Percentiles rank a stretch among this genome's conserved stretches.
Evolutionary conservation across 331 rosid species (phyloP).

Genomic region (Pyracantha coccinea): DNA sequence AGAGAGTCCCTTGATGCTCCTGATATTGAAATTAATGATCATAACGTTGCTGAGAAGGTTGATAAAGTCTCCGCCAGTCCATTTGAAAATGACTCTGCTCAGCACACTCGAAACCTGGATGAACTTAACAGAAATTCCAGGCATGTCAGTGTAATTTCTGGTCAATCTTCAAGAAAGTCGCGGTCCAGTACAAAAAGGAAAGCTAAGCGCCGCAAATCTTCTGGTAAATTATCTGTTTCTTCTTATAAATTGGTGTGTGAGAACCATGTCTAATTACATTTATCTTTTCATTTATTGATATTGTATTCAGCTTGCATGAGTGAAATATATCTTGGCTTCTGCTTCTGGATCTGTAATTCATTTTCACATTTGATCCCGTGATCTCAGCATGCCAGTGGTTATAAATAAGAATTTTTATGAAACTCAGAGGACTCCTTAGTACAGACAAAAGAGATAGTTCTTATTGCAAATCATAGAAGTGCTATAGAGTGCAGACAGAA

Average conservation of each 20-base stretch:
- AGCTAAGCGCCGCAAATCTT: slow-evolving; percentile 52
- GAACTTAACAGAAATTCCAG: slow-evolving; percentile 32
- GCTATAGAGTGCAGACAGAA: background rate
- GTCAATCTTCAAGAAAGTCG: slow-evolving; percentile 39
- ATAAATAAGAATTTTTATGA: background rate
- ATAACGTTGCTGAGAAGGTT: slow-evolving; percentile 23
- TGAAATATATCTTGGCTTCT: background rate
- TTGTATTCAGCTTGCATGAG: background rate
- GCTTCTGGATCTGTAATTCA: background rate
- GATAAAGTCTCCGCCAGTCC: slow-evolving; percentile 23
- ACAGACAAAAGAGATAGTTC: background rate
- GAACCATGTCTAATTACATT: background rate
- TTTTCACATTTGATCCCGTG: background rate
- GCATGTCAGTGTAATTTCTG: slow-evolving; percentile 19
- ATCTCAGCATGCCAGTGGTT: background rate
- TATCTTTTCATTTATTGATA: background rate
- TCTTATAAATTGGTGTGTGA: background rate
- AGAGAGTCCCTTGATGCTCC: slow-evolving; percentile 27
- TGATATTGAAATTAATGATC: slow-evolving; percentile 22
- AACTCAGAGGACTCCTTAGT: background rate
- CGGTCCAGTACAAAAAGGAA: slow-evolving; percentile 55
- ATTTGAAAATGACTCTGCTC: slow-evolving; percentile 23
- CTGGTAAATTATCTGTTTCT: slow-evolving; percentile 41
- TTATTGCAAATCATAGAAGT: background rate
- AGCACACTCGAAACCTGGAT: slow-evolving; percentile 17